These are phyloP conservation scores for Saturnispora diversa DNA, from an alignment of 805 yeast species.

Conservation along the genomic window DNA sequence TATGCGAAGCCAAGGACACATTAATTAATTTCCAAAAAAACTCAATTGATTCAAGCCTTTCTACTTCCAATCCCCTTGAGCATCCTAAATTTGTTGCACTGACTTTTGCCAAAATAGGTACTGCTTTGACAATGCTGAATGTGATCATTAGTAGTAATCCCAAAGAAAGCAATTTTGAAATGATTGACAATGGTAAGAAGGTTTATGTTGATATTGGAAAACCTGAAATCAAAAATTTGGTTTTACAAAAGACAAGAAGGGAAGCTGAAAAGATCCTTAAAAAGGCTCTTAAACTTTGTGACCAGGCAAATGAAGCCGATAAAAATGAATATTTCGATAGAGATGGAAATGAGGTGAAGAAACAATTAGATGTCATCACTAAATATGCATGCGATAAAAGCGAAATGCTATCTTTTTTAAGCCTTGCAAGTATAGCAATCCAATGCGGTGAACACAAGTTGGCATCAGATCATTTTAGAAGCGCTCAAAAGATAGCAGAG, in stretches of 20 bases:
- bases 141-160: conserved; percentile 12
- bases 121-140: conserved; percentile 16
- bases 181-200: conserved; percentile 11
- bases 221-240: conserved; percentile 16
- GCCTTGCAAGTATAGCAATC: conserved; percentile 15
- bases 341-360: conserved; percentile 8
- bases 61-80: conserved; percentile 18
- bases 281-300: conserved; percentile 14
- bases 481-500: conserved; percentile 15
- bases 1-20: conserved; percentile 22
- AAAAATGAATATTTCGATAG: not conserved
- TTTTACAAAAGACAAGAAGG: conserved; percentile 13
- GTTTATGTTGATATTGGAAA: conserved; percentile 10
- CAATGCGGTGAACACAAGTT: conserved; percentile 10
- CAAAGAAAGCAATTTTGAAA: conserved; percentile 10
- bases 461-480: conserved; percentile 14
- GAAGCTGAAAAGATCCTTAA: conserved; percentile 16
- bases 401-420: conserved; percentile 20
- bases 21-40: conserved; percentile 23
- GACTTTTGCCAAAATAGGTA: conserved; percentile 17
- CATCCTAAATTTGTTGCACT: conserved; percentile 18
- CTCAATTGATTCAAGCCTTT: conserved; percentile 19
- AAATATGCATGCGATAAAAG: conserved; percentile 17
- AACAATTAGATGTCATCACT: conserved; percentile 14
- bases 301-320: conserved; percentile 11